These are phyloP conservation scores for Solanum tarapatanum DNA, from an alignment of 257 asterid genomes.

Conservation along the genomic window DNA sequence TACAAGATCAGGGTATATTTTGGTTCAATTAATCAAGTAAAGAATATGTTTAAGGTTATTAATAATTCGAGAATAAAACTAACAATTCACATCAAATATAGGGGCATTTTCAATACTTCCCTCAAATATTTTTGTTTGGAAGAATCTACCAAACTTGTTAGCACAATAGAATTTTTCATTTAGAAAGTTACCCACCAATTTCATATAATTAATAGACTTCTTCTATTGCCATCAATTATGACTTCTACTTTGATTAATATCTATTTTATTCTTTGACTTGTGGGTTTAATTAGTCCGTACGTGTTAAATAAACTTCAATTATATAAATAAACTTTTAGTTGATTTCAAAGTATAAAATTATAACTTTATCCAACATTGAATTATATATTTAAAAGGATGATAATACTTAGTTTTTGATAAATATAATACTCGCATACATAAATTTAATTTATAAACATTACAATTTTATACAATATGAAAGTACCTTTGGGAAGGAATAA, in stretches of 20 bases:
- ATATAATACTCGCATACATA: too few species aligned
- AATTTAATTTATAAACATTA: too few species aligned
- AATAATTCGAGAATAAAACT: too few species aligned
- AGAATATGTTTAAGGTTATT: accelerated
- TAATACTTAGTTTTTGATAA: neutral
- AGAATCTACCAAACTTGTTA: neutral
- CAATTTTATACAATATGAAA: neutral
- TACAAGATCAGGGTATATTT: too few species aligned
- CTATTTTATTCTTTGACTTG: neutral
- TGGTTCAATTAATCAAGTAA: neutral
- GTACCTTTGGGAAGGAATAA: neutral
- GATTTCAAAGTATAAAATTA: too few species aligned
- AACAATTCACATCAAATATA: neutral
- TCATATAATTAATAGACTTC: neutral
- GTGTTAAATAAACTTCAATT: neutral
- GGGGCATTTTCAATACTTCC: too few species aligned
- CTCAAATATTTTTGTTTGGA: neutral
- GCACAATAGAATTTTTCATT: neutral
- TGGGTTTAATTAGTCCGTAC: neutral
- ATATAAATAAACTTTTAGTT: too few species aligned
- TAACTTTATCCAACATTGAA: neutral
- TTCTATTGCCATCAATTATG: neutral
- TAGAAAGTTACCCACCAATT: neutral
- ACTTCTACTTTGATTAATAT: neutral
- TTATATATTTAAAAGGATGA: neutral